These are phyloP conservation scores for Saccharata proteae DNA, from an alignment of 2,329 filamentous ascomycete species.

Conservation along the genomic window DNA sequence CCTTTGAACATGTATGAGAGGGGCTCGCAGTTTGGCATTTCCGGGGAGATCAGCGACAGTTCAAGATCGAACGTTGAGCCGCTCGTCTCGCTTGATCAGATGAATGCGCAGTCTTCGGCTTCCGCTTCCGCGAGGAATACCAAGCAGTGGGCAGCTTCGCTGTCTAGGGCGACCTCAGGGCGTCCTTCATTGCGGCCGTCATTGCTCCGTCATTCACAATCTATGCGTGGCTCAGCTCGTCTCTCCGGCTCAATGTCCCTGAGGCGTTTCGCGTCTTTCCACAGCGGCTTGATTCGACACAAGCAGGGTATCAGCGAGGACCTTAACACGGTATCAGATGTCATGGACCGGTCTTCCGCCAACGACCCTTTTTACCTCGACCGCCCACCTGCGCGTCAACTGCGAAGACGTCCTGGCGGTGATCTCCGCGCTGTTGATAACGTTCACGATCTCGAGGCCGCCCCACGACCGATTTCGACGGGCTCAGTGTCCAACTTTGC, in stretches of 20 bases:
- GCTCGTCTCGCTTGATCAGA: too few relatives aligned
- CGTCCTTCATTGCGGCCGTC: conserved; percentile 4
- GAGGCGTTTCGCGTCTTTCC: conserved; percentile 47
- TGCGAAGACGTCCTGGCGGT: conserved; percentile 36
- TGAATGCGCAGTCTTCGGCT: too few relatives aligned
- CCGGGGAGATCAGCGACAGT: too few relatives aligned
- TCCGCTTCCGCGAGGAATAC: too few relatives aligned
- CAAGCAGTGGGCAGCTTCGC: too few relatives aligned
- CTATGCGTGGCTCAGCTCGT: conserved; percentile 16
- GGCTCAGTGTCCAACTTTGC: conserved; percentile 34
- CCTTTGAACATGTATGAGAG: too few relatives aligned
- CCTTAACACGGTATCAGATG: conserved; percentile 29
- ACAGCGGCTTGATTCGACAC: conserved; percentile 41
- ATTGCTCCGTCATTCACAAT: conserved; percentile 20
- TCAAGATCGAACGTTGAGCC: too few relatives aligned
- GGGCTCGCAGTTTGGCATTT: too few relatives aligned
- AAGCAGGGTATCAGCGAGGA: conserved; percentile 49
- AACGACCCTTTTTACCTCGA: conserved; percentile 29
- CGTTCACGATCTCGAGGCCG: conserved; percentile 31
- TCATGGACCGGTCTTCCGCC: conserved; percentile 28
- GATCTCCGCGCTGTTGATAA: conserved; percentile 35
- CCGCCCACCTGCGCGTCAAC: conserved; percentile 22
- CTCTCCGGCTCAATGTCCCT: conserved; percentile 27
- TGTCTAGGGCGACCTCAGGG: too few relatives aligned
- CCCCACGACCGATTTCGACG: conserved; percentile 34